Conservation (phyloP, 495 filamentous ascomycete genomes). For the Lophiotrema nucula region DNA sequence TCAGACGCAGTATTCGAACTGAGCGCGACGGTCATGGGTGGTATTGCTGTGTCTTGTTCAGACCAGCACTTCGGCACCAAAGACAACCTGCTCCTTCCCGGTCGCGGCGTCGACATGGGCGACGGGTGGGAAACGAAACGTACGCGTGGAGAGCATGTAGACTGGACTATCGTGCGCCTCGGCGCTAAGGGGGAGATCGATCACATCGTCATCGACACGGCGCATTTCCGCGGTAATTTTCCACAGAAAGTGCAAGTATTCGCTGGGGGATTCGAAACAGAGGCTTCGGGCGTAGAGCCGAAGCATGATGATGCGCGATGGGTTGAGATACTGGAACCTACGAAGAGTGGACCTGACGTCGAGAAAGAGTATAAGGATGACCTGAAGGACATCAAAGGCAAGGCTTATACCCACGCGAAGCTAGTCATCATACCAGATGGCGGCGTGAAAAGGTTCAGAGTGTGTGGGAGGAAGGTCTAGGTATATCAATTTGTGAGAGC, state of each 20-base stretch:
- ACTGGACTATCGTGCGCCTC: constrained; percentile 81
- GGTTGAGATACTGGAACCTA: constrained; percentile 64
- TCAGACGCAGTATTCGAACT: constrained; percentile 70
- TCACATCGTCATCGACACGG: constrained; percentile 79
- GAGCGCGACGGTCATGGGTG: constrained; percentile 78
- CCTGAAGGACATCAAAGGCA: constrained; percentile 48
- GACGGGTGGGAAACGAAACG: constrained; percentile 94
- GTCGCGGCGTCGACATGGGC: constrained; percentile 86
- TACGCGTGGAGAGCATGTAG: constrained; percentile 72
- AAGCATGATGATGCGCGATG: constrained; percentile 63
- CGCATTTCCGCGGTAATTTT: constrained; percentile 88
- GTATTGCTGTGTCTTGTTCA: constrained; percentile 69
- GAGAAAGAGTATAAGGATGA: constrained; percentile 68
- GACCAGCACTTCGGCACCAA: constrained; percentile 86
- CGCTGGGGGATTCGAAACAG: constrained; percentile 55
- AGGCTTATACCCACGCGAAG: constrained; percentile 75
- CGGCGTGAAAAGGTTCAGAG: constrained; percentile 81
- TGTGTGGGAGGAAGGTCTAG: constrained; percentile 67
- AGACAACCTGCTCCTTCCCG: constrained; percentile 80
- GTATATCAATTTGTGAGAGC: too few relatives aligned
- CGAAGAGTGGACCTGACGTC: constrained; percentile 73
- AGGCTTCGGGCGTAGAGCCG: too few relatives aligned
- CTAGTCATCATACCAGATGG: constrained; percentile 90
- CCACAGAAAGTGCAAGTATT: constrained; percentile 74
- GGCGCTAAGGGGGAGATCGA: constrained; percentile 69